phyloP scores from a whole-genome alignment of 106 monocot genomes.

The Posidonia australis region DNA sequence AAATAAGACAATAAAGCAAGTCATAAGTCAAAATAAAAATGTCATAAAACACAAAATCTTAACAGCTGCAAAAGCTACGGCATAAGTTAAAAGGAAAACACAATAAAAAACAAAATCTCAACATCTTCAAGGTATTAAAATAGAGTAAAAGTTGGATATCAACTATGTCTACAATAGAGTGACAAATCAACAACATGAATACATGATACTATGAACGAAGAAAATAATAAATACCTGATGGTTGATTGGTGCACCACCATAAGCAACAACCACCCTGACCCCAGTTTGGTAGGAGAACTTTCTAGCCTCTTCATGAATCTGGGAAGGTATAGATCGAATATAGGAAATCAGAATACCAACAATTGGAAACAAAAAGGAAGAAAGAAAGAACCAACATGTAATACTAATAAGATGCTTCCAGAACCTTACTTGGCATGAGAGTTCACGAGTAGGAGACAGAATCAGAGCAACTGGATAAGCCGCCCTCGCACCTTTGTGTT shows the following conservation, averaged over 20 bases:
- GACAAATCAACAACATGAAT: not conserved
- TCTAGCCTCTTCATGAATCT: slow-evolving; percentile 73
- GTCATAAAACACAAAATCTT: too few relatives aligned
- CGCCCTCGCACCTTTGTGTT: slow-evolving; percentile 26
- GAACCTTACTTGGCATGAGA: slow-evolving; percentile 58
- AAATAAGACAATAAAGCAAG: too few relatives aligned
- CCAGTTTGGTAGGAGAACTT: slow-evolving; percentile 80
- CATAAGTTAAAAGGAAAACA: too few relatives aligned
- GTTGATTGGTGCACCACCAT: slow-evolving; percentile 66
- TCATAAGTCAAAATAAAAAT: too few relatives aligned
- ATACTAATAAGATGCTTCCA: not conserved
- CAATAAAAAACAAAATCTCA: too few relatives aligned
- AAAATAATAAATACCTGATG: slow-evolving; percentile 39
- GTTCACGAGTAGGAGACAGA: slow-evolving; percentile 76
- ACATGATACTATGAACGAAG: not conserved
- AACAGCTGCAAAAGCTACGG: too few relatives aligned
- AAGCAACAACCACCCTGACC: slow-evolving; percentile 65
- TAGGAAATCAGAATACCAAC: not conserved
- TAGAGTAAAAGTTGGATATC: too few relatives aligned
- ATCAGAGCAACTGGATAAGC: slow-evolving; percentile 73
- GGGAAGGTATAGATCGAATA: not conserved
- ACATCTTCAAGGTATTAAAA: too few relatives aligned
- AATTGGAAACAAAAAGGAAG: not conserved
- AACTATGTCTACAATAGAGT: too few relatives aligned
- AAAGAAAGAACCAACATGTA: not conserved